Percentiles rank a stretch among this genome's conserved stretches.
Conservation (phyloP, 2,329 filamentous ascomycete species). For the Diaporthe destruens region DNA sequence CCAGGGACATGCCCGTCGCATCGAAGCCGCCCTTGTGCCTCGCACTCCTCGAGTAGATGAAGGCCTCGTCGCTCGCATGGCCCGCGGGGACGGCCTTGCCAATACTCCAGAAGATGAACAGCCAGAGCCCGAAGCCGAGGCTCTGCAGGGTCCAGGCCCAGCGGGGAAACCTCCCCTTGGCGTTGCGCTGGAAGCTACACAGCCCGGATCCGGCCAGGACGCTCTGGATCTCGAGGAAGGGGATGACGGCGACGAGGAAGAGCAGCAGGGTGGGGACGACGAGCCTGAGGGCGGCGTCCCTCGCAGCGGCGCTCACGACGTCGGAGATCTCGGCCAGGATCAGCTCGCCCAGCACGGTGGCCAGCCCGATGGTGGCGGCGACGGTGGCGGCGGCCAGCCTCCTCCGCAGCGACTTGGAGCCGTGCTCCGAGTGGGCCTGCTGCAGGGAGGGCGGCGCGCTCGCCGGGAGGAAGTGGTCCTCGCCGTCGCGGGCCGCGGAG, state of each 20-base stretch:
- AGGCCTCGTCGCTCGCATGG: slow-evolving; percentile 42
- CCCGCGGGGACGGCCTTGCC: slow-evolving; percentile 70
- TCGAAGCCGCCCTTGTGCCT: slow-evolving; percentile 48
- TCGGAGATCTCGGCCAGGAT: slow-evolving; percentile 88
- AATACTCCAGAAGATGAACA: slow-evolving; percentile 82
- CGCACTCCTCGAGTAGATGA: slow-evolving; percentile 45
- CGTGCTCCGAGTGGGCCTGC: slow-evolving; percentile 70
- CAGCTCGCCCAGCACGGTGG: slow-evolving; percentile 81
- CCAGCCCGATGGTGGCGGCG: slow-evolving; percentile 80
- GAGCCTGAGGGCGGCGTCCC: slow-evolving; percentile 75
- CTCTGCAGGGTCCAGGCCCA: slow-evolving; percentile 75
- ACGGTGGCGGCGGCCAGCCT: slow-evolving; percentile 75
- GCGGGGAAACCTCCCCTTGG: slow-evolving; percentile 68
- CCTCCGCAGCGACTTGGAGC: slow-evolving; percentile 63
- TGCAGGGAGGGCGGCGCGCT: slow-evolving; percentile 71
- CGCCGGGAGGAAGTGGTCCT: slow-evolving; percentile 72
- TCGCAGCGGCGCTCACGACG: slow-evolving; percentile 75
- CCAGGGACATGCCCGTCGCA: slow-evolving; percentile 49
- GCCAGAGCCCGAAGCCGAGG: slow-evolving; percentile 74
- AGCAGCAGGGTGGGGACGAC: slow-evolving; percentile 79
- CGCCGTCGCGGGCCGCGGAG: slow-evolving; percentile 63
- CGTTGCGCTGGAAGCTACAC: slow-evolving; percentile 72
- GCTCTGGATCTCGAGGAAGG: slow-evolving; percentile 82
- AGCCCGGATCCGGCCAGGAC: slow-evolving; percentile 66
- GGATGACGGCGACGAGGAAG: slow-evolving; percentile 80